Evolutionary conservation across 1,284 basidiomycete genomes (phyloP).

Genomic region (Irpex sp.): DNA sequence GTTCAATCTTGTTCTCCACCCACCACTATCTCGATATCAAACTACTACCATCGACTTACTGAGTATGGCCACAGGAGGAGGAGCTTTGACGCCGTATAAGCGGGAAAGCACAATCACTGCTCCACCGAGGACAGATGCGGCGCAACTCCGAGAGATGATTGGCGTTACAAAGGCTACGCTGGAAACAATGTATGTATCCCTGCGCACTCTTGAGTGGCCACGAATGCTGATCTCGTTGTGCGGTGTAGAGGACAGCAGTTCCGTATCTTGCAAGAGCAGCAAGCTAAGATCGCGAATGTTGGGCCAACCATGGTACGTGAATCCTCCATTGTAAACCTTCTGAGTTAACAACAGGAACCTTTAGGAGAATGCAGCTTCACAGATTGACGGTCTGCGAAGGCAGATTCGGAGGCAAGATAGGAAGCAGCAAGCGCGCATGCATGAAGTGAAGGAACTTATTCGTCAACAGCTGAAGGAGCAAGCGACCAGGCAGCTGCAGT

Average conservation of each 20-base stretch:
- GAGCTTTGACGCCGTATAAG: background rate
- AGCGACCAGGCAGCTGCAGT: conserved; percentile 32
- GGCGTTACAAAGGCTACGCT: conserved; percentile 20
- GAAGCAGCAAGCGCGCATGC: conserved; percentile 30
- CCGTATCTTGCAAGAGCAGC: conserved; percentile 27
- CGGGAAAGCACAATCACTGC: background rate
- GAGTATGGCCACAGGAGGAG: background rate
- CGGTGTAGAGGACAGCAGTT: conserved; percentile 28
- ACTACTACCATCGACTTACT: background rate
- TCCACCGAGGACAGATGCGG: conserved; percentile 11
- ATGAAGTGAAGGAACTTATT: conserved; percentile 33
- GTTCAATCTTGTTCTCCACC: background rate
- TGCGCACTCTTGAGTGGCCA: conserved; percentile 4
- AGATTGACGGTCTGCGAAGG: conserved; percentile 28
- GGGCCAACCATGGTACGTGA: conserved; percentile 28
- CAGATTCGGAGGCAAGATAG: conserved; percentile 35
- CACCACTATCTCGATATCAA: background rate
- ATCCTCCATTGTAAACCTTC: background rate
- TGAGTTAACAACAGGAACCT: background rate
- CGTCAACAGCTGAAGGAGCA: conserved; percentile 31
- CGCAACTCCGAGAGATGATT: conserved; percentile 18
- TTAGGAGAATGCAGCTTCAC: conserved; percentile 28
- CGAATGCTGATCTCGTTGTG: background rate
- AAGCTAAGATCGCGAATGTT: conserved; percentile 24
- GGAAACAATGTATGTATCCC: conserved; percentile 12